phyloP scores from a whole-genome alignment of 2,329 filamentous ascomycete genomes.

The Chrysoporthe deuterocubensis region DNA sequence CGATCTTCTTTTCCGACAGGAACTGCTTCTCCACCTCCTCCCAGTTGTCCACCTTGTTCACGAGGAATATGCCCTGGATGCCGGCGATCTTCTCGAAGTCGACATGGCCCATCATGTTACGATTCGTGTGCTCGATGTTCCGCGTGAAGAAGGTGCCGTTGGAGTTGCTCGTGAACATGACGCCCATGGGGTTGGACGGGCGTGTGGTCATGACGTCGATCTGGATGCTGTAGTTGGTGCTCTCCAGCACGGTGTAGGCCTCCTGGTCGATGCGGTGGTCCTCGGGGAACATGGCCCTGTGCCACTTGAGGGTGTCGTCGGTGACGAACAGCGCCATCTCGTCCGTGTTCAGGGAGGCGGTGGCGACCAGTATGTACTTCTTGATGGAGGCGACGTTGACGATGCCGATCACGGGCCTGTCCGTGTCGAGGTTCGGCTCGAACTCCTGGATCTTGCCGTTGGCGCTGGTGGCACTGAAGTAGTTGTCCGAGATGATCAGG shows the following conservation, averaged over 20 bases:
- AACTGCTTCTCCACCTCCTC: slow-evolving; percentile 67
- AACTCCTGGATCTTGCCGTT: slow-evolving; percentile 60
- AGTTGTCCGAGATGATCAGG: slow-evolving; percentile 81
- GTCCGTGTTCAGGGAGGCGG: slow-evolving; percentile 76
- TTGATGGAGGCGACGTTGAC: slow-evolving; percentile 84
- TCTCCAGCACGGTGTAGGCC: slow-evolving; percentile 92
- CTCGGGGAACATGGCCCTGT: slow-evolving; percentile 84
- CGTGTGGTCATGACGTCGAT: slow-evolving; percentile 82
- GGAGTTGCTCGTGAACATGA: slow-evolving; percentile 93
- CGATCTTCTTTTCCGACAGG: slow-evolving; percentile 65
- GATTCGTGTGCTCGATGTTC: slow-evolving; percentile 91
- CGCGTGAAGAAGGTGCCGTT: slow-evolving; percentile 95
- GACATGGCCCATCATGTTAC: slow-evolving; percentile 74
- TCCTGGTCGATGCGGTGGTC: slow-evolving; percentile 81
- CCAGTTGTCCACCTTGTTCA: slow-evolving; percentile 89
- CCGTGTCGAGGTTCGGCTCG: slow-evolving; percentile 77
- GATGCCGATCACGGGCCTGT: slow-evolving; percentile 76
- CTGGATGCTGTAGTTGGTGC: slow-evolving; percentile 97
- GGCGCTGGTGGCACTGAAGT: slow-evolving; percentile 63
- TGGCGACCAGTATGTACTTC: slow-evolving; percentile 83
- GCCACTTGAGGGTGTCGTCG: slow-evolving; percentile 83
- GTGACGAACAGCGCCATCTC: slow-evolving; percentile 93
- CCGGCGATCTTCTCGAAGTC: slow-evolving; percentile 94
- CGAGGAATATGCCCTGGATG: slow-evolving; percentile 89
- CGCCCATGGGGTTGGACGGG: slow-evolving; percentile 74